These are phyloP conservation scores for Mentha longifolia DNA, from an alignment of 257 asterid genomes.

Conservation along the genomic window DNA sequence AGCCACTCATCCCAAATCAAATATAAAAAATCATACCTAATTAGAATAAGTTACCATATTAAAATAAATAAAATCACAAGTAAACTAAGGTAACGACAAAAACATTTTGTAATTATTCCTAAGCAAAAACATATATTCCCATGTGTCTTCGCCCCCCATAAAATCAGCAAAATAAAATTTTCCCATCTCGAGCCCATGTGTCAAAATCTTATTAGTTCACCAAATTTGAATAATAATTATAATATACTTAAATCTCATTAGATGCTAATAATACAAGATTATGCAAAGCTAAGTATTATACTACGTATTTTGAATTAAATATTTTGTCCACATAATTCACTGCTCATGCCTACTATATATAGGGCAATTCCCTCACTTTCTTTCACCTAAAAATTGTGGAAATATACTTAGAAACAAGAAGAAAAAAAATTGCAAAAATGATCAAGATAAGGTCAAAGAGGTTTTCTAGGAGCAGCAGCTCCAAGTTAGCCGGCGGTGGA, in stretches of 20 bases:
- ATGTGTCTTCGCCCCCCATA: slow-evolving; percentile 55
- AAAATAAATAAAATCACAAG: slow-evolving; percentile 3
- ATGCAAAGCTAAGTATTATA: slow-evolving; percentile 19
- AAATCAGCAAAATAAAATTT: slow-evolving; percentile 38
- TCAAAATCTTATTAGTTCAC: slow-evolving; percentile 35
- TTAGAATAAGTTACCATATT: neutral
- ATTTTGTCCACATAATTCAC: slow-evolving; percentile 40
- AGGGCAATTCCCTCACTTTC: slow-evolving; percentile 12
- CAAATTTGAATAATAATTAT: slow-evolving; percentile 20
- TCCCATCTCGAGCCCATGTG: slow-evolving; percentile 32
- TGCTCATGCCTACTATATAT: slow-evolving; percentile 43
- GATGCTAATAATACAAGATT: slow-evolving; percentile 8
- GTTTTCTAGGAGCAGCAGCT: slow-evolving; percentile 57
- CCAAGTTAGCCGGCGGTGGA: slow-evolving; percentile 36
- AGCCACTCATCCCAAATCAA: slow-evolving; percentile 32
- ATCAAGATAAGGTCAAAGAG: slow-evolving; percentile 65
- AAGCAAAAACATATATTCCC: slow-evolving; percentile 42
- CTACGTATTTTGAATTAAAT: slow-evolving; percentile 29
- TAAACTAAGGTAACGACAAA: slow-evolving; percentile 33
- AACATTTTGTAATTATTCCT: slow-evolving; percentile 12
- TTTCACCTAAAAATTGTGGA: slow-evolving; percentile 16
- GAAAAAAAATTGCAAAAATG: slow-evolving; percentile 40
- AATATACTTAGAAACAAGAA: neutral
- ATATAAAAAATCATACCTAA: slow-evolving; percentile 22
- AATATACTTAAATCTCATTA: slow-evolving; percentile 3